phyloP scores from a whole-genome alignment of 2,329 filamentous ascomycete genomes.

The Ophiostoma triangulosporum region DNA sequence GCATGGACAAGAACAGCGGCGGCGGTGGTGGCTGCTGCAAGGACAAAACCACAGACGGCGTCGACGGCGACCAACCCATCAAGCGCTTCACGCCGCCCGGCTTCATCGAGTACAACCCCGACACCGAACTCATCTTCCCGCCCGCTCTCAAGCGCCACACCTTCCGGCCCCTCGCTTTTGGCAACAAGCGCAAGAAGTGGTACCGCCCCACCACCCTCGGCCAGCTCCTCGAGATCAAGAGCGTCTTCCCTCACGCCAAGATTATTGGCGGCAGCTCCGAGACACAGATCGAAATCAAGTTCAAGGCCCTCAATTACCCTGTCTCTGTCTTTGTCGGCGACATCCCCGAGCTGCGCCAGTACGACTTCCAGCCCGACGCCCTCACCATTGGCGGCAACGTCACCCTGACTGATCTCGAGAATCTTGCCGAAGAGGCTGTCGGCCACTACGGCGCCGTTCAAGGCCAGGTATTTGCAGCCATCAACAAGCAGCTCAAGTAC shows the following conservation, averaged over 20 bases:
- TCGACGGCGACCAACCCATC: slow-evolving; percentile 40
- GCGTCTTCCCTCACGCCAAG: slow-evolving; percentile 70
- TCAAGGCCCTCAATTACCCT: slow-evolving; percentile 85
- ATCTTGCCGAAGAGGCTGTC: slow-evolving; percentile 67
- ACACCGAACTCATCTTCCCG: slow-evolving; percentile 92
- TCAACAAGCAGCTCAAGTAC: slow-evolving; percentile 85
- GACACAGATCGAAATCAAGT: slow-evolving; percentile 96
- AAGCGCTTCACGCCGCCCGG: slow-evolving; percentile 71
- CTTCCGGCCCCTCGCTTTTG: slow-evolving; percentile 70
- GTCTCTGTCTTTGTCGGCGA: slow-evolving; percentile 88
- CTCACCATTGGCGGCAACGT: slow-evolving; percentile 93
- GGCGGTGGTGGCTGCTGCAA: slow-evolving; percentile 60
- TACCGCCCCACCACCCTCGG: slow-evolving; percentile 76
- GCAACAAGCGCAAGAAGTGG: slow-evolving; percentile 91
- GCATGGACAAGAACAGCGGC: slow-evolving; percentile 47
- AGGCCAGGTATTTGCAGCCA: slow-evolving; percentile 76
- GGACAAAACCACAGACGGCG: slow-evolving; percentile 30
- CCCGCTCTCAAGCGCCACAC: slow-evolving; percentile 71
- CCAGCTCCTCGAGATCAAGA: slow-evolving; percentile 87
- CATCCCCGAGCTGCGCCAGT: slow-evolving; percentile 77
- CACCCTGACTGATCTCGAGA: slow-evolving; percentile 78
- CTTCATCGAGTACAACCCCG: slow-evolving; percentile 87
- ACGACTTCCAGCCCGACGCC: slow-evolving; percentile 62
- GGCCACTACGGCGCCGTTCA: slow-evolving; percentile 58
- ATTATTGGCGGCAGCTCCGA: slow-evolving; percentile 93